Evolutionary conservation across 306 rosid species (phyloP), one percentile per base, ranked within the genome.

Genomic region (peach (Prunus persica)): DNA sequence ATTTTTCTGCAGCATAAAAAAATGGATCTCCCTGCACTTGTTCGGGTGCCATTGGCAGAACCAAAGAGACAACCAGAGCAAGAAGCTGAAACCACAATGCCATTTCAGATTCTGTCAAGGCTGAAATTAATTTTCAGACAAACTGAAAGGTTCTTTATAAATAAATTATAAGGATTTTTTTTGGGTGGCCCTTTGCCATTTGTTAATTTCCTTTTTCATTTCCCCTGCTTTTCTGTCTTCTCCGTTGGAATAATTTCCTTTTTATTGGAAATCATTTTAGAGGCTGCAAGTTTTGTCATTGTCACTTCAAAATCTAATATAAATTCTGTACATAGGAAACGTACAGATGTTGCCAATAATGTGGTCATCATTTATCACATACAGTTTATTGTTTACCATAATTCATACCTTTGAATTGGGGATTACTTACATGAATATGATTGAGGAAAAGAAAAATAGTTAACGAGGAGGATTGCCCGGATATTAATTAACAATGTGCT

Each of bases 71-170:
- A 45, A 14, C 16, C 11, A 56, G 76, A 38, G 66, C 38, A 56
- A 72, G 54, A 72, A 72, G 49, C 27, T 32, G 64, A 73, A 56
- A 45, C 41, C 74, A 38, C 38, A 72, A 22, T 22, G 76, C 66
- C 76, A 72, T 72, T 72, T 55, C 27, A 32, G 56, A 71, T 47
- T 41, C 69, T 62, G 34, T 56, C 15, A n/a, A 25, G 25, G 16
- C 14, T 20, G 16, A 28, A 25, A 62, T 13, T 38, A 30, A 70
- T 20, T 71, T 34, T 8, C 8, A 18, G 41, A 71, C 13, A 56
- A 41, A 55, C 30, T 38, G 66, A 72, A 72, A 72, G 38, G 51
- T 64, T 71, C 64, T 11, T 34, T 34, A 5, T 5, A 34, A 34
- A 34, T 34, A 34, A 34, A 34, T 72, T 55, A 14, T 34, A 60